Evolutionary conservation across 495 filamentous ascomycete species (phyloP).

Genomic region (Cercophora scortea): DNA sequence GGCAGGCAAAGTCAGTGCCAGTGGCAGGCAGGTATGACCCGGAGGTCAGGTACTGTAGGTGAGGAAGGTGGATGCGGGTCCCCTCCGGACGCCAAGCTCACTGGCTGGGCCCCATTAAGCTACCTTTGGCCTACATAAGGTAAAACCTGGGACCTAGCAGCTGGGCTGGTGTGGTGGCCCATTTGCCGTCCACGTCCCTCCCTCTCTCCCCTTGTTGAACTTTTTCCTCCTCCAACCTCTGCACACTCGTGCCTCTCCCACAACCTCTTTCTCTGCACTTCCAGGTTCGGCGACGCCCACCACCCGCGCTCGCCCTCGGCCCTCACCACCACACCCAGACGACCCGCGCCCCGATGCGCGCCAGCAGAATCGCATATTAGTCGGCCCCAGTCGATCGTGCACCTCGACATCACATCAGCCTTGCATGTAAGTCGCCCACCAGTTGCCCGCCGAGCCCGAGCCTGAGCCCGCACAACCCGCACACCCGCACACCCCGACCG

Average conservation of each 20-base stretch:
- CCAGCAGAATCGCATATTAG: constrained; percentile 21
- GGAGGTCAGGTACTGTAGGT: no score
- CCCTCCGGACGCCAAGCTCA: constrained; percentile 10
- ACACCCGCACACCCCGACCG: not conserved
- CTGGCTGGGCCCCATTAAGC: no score
- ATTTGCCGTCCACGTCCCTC: constrained; percentile 21
- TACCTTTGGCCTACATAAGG: no score
- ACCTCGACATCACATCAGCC: constrained; percentile 3
- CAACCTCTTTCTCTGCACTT: constrained; percentile 8
- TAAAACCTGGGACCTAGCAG: no score
- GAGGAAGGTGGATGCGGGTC: no score
- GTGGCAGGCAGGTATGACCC: no score
- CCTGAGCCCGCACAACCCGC: not conserved
- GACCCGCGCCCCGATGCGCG: not conserved
- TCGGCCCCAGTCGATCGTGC: not conserved
- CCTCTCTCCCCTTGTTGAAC: constrained; percentile 26
- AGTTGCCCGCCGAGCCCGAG: no score
- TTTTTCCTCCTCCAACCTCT: constrained; percentile 23
- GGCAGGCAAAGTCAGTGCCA: constrained; percentile 9
- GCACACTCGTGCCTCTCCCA: not conserved
- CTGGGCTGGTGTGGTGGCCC: constrained; percentile 1
- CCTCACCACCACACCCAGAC: not conserved
- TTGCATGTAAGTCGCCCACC: constrained; percentile 20
- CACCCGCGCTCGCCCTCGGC: not conserved
- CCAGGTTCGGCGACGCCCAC: not conserved